These are phyloP conservation scores for Phaeophleospora eucalypticola DNA, from an alignment of 2,329 filamentous ascomycete genomes.

Conservation along the genomic window DNA sequence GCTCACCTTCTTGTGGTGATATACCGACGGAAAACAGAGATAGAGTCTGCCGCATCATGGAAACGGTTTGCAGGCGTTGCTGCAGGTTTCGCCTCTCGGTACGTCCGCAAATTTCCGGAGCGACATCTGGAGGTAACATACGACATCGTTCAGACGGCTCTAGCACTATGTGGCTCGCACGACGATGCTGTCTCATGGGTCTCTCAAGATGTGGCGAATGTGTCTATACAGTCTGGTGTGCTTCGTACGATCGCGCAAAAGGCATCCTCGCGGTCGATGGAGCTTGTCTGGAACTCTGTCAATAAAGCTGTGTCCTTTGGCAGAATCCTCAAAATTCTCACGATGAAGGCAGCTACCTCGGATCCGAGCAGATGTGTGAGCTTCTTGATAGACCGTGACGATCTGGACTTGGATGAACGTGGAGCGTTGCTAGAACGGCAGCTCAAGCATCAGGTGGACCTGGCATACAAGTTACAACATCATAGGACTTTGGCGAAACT, in stretches of 20 bases:
- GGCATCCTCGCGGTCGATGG: slow-evolving; percentile 47
- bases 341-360: slow-evolving; percentile 14
- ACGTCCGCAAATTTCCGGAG: slow-evolving; percentile 22
- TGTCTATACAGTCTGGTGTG: slow-evolving; percentile 56
- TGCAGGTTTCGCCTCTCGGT: slow-evolving; percentile 28
- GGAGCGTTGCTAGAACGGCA: slow-evolving; percentile 43
- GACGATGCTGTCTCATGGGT: slow-evolving; percentile 26
- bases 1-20: slow-evolving; percentile 10
- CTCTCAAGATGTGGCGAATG: slow-evolving; percentile 58
- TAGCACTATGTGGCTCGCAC: slow-evolving; percentile 15
- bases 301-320: slow-evolving; percentile 17
- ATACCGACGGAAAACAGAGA: background rate
- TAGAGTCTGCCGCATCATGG: background rate
- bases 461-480: slow-evolving; percentile 24
- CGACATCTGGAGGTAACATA: slow-evolving; percentile 11
- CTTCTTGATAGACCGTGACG: slow-evolving; percentile 33
- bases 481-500: slow-evolving; percentile 12
- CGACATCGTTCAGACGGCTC: slow-evolving; percentile 20
- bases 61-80: slow-evolving; percentile 11
- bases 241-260: slow-evolving; percentile 51
- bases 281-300: slow-evolving; percentile 21
- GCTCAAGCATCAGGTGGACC: slow-evolving; percentile 25
- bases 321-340: slow-evolving; percentile 21
- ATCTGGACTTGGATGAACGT: slow-evolving; percentile 28
- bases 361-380: slow-evolving; percentile 14